These are phyloP conservation scores for Cudoniella acicularis DNA, from an alignment of 495 filamentous ascomycete species.

Conservation along the genomic window DNA sequence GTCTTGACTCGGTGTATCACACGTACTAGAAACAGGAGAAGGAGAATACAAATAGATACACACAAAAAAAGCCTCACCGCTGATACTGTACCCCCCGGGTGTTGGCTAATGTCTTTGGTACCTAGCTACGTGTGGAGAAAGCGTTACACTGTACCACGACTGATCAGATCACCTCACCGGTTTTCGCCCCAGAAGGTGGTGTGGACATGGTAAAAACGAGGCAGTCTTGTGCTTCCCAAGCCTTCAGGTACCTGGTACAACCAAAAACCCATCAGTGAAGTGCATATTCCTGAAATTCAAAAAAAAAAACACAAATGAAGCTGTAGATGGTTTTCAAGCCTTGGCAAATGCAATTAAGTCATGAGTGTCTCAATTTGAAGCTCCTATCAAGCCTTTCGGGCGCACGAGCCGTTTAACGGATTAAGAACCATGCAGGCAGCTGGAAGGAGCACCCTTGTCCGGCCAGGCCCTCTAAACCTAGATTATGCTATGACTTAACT, in stretches of 20 bases:
- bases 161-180: background rate
- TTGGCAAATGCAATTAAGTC: background rate
- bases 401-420: background rate
- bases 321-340: background rate
- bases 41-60: background rate
- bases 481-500: background rate
- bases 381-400: background rate
- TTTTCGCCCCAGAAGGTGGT: background rate
- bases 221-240: background rate
- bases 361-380: background rate
- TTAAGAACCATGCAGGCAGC: background rate
- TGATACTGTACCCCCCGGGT: background rate
- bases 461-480: too few relatives aligned
- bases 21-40: background rate
- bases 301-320: background rate
- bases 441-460: too few relatives aligned
- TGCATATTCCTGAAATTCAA: background rate
- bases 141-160: background rate
- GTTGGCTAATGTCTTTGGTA: background rate
- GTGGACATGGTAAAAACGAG: background rate
- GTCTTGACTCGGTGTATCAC: background rate
- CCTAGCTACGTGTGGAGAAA: background rate
- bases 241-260: background rate
- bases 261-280: background rate
- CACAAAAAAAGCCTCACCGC: background rate